A percentile compares a stretch with the other conserved stretches of the same genome.
Evolutionary conservation across 164 flowering plant species (phyloP).

Genomic region (Warburgia ugandensis): DNA sequence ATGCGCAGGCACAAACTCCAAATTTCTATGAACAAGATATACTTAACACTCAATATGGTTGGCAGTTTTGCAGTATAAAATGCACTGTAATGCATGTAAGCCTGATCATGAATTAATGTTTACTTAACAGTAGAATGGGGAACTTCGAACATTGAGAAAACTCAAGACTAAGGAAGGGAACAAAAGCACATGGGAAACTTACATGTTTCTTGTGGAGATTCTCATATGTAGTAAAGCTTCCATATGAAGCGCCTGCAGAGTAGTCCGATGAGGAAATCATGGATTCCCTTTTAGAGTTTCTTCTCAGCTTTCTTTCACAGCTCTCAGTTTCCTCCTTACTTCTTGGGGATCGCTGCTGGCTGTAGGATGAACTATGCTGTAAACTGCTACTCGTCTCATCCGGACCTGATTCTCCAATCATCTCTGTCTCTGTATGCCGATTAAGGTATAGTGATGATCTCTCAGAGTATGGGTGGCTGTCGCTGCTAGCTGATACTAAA

Average conservation of each 20-base stretch:
- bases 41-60: no score
- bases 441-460: no score
- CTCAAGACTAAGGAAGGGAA: no score
- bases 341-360: slow-evolving; percentile 11
- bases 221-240: slow-evolving; percentile 1
- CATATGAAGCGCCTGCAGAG: neutral
- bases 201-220: neutral
- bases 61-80: no score
- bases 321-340: slow-evolving; percentile 18
- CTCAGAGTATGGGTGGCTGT: slow-evolving; percentile 3
- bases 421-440: slow-evolving; percentile 32
- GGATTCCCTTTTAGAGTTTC: no score
- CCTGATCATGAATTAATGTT: no score
- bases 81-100: no score
- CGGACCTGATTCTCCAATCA: slow-evolving; percentile 35
- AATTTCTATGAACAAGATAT: no score
- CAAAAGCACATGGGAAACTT: neutral
- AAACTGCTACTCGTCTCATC: slow-evolving; percentile 47
- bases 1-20: no score
- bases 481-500: slow-evolving; percentile 12
- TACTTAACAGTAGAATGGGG: no score
- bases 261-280: neutral
- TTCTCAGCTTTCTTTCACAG: no score
- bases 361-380: slow-evolving; percentile 19
- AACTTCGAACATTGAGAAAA: no score